Conservation (phyloP, 176 grass and related monocot genomes). For the Metroxylon sagu region DNA sequence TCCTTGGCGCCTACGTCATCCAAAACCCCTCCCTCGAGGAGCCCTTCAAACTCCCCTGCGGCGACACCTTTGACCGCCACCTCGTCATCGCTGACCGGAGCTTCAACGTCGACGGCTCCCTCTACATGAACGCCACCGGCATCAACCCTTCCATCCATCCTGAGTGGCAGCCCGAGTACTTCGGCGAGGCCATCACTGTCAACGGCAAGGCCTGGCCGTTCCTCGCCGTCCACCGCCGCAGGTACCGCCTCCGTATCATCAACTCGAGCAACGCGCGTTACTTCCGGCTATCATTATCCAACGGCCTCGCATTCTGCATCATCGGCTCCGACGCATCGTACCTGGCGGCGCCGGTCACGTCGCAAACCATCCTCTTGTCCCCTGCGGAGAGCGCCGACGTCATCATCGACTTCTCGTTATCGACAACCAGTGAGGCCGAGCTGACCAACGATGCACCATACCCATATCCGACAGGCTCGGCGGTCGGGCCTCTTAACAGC, state of each 20-base stretch:
- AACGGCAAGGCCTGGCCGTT: conserved; percentile 29
- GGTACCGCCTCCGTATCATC: conserved; percentile 23
- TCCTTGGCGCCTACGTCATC: conserved; percentile 23
- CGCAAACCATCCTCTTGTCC: background rate
- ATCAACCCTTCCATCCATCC: conserved; percentile 12
- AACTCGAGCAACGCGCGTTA: conserved; percentile 25
- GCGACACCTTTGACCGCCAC: conserved; percentile 2
- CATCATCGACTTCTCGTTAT: conserved; percentile 21
- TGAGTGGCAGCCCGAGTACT: conserved; percentile 31
- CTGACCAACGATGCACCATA: conserved; percentile 26
- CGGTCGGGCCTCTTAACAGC: conserved; percentile 9
- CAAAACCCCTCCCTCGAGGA: conserved; percentile 15
- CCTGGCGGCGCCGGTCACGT: background rate
- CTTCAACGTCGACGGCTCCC: conserved; percentile 21
- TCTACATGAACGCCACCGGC: conserved; percentile 28
- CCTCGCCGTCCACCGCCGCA: background rate
- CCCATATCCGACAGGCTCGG: conserved; percentile 18
- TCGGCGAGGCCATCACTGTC: conserved; percentile 15
- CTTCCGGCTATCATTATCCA: conserved; percentile 19
- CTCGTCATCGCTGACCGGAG: conserved; percentile 21
- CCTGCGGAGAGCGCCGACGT: background rate
- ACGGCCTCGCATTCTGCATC: conserved; percentile 11
- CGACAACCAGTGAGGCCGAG: conserved; percentile 11
- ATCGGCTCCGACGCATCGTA: conserved; percentile 25
- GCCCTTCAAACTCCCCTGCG: conserved; percentile 10